Conservation (phyloP, 257 asterid species). For the Ilex aquifolium region DNA sequence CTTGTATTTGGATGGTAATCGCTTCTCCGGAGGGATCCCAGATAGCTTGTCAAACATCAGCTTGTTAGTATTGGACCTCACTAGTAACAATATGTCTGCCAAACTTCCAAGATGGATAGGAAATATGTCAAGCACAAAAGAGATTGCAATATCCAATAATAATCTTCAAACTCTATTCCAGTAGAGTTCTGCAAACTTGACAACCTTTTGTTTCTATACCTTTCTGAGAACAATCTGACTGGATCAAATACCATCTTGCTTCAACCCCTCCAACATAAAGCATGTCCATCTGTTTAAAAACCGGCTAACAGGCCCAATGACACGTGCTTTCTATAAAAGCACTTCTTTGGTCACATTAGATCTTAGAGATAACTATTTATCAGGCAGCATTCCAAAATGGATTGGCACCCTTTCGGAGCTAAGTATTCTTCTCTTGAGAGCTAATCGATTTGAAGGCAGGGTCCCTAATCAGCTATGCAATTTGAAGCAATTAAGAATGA, state of each 20-base stretch:
- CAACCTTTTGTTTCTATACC: background rate
- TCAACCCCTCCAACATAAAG: background rate
- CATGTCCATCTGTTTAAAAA: slow-evolving; percentile 2
- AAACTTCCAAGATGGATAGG: slow-evolving; percentile 1
- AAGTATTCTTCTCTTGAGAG: too few species aligned
- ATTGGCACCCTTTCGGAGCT: too few species aligned
- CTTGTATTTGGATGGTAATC: slow-evolving; percentile 14
- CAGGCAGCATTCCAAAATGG: too few species aligned
- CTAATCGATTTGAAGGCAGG: slow-evolving; percentile 4
- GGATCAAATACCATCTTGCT: slow-evolving; percentile 3
- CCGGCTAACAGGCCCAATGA: background rate
- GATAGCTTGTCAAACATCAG: background rate
- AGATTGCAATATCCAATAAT: background rate
- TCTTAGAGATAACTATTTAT: too few species aligned
- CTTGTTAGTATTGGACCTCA: background rate
- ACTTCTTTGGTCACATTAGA: slow-evolving; percentile 4
- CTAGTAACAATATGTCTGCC: background rate
- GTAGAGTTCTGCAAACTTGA: slow-evolving; percentile 5
- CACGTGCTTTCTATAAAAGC: background rate
- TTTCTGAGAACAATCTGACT: background rate
- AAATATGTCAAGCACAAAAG: background rate
- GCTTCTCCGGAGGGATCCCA: slow-evolving; percentile 16
- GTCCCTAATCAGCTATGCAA: slow-evolving; percentile 5
- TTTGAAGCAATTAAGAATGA: background rate
- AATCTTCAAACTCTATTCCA: background rate